phyloP scores from a whole-genome alignment of 768 basidiomycete species.

The Kwoniella sp. region DNA sequence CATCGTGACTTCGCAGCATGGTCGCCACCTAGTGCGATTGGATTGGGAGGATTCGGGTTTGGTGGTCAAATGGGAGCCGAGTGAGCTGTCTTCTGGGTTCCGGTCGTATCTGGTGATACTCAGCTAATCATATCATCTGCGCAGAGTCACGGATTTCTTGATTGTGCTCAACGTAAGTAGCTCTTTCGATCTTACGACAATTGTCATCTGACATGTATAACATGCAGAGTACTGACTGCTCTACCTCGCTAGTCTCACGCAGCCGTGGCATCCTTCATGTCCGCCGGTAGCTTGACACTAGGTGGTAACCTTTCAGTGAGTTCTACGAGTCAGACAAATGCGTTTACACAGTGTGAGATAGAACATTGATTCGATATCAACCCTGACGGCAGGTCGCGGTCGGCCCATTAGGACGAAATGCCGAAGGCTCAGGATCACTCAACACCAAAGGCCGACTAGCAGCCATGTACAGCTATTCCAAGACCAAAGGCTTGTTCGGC shows the following conservation, averaged over 20 bases:
- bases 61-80: conserved; percentile 65
- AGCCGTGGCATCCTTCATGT: conserved; percentile 78
- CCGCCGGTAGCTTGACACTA: conserved; percentile 83
- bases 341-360: no score
- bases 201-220: no score
- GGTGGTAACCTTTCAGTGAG: conserved; percentile 86
- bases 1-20: conserved; percentile 71
- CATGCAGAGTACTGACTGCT: no score
- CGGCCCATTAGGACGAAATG: conserved; percentile 90
- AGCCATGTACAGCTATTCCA: conserved; percentile 74
- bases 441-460: conserved; percentile 84
- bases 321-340: conserved; percentile 4
- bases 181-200: no score
- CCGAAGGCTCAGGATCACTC: conserved; percentile 78
- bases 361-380: no score
- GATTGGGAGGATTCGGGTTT: conserved; percentile 83
- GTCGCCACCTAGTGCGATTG: conserved; percentile 94
- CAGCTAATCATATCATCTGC: conserved; percentile 60
- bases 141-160: conserved; percentile 78
- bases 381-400: conserved; percentile 64
- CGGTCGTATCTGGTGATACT: neutral
- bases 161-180: conserved; percentile 71
- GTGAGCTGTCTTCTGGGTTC: conserved; percentile 29
- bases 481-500: conserved; percentile 90
- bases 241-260: conserved; percentile 55